A percentile compares a stretch with the other conserved stretches of the same genome.
Evolutionary conservation across 1,139 yeast species (phyloP).

Genomic region (Zygoascus hellenicus): DNA sequence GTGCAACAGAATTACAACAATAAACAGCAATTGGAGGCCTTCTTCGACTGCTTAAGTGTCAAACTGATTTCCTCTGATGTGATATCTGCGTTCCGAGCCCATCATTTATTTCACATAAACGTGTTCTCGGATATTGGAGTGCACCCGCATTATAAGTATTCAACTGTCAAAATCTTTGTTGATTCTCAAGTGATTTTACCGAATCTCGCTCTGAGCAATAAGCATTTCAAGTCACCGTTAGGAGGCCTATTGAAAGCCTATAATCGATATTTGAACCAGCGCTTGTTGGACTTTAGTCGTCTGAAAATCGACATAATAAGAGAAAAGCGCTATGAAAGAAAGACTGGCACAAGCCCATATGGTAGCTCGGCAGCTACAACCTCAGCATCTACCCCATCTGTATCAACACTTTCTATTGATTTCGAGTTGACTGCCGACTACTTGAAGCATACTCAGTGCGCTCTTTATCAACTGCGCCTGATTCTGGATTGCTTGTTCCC

Average conservation of each 20-base stretch:
- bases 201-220: conserved; percentile 4
- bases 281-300: conserved; percentile 19
- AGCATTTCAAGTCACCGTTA: conserved; percentile 9
- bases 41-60: conserved; percentile 17
- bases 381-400: not conserved
- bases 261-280: conserved; percentile 23
- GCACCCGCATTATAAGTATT: conserved; percentile 11
- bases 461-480: conserved; percentile 21
- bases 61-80: conserved; percentile 11
- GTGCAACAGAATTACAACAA: conserved; percentile 14
- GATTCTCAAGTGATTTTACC: conserved; percentile 10
- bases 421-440: conserved; percentile 15
- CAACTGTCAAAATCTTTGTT: conserved; percentile 10
- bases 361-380: not conserved
- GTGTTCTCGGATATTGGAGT: conserved; percentile 20
- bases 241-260: conserved; percentile 21
- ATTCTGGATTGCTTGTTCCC: conserved; percentile 25
- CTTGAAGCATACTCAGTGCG: conserved; percentile 23
- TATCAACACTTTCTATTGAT: conserved; percentile 1
- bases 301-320: conserved; percentile 23
- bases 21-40: conserved; percentile 11
- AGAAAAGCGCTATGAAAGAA: conserved; percentile 18
- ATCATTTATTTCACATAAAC: conserved; percentile 22
- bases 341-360: not conserved
- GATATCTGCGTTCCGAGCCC: conserved; percentile 21